Evolutionary conservation across 179 eudicot species (phyloP).

Genomic region (Kewa caespitosa): DNA sequence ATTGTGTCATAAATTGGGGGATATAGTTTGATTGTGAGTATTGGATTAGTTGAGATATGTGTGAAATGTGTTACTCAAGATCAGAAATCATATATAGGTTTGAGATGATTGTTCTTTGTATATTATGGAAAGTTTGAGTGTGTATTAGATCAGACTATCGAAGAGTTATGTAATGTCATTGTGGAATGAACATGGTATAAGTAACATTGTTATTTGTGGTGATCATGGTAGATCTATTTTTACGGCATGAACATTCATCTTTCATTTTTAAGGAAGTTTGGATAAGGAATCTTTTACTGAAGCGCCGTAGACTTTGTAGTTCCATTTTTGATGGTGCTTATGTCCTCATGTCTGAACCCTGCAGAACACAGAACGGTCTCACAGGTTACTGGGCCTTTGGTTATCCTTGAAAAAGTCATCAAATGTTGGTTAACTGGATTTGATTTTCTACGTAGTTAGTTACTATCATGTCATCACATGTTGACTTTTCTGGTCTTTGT

Average conservation of each 20-base stretch:
- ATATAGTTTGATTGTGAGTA: not conserved
- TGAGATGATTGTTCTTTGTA: not conserved
- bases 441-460: too few relatives aligned
- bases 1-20: not conserved
- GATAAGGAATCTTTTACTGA: not conserved
- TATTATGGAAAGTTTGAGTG: not conserved
- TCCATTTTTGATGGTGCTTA: not conserved
- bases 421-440: too few relatives aligned
- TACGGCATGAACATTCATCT: not conserved
- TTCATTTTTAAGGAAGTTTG: slow-evolving; percentile 10
- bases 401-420: slow-evolving; percentile 96
- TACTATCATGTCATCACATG: too few relatives aligned
- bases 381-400: slow-evolving; percentile 98
- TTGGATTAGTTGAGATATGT: not conserved
- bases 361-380: slow-evolving; percentile 95
- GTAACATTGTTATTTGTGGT: not conserved
- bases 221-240: not conserved
- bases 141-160: too few relatives aligned
- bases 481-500: too few relatives aligned
- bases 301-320: not conserved
- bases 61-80: too few relatives aligned
- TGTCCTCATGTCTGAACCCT: slow-evolving; percentile 9
- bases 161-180: not conserved
- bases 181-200: not conserved
- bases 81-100: not conserved